These are phyloP conservation scores for Plasmodium vivax DNA, from an alignment of 169 alveolate species.

Conservation along the genomic window DNA sequence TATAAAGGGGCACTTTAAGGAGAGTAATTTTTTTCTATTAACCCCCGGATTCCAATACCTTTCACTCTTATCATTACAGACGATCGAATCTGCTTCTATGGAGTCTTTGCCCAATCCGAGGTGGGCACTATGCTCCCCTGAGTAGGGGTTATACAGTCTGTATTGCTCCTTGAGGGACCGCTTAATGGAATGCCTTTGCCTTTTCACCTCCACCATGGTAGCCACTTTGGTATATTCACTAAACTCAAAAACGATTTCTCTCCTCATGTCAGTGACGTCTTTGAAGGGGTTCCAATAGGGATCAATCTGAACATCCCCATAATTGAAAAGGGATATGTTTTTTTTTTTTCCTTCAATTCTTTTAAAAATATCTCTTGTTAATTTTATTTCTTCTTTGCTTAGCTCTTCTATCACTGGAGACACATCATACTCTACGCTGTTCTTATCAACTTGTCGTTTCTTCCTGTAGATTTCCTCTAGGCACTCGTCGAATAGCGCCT, in stretches of 20 bases:
- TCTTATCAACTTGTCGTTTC: constrained; percentile 34
- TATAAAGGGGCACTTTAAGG: constrained; percentile 75
- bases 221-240: constrained; percentile 83
- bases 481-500: constrained; percentile 64
- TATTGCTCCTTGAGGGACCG: constrained; percentile 74
- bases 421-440: constrained; percentile 69
- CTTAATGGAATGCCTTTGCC: constrained; percentile 75
- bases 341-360: constrained; percentile 76
- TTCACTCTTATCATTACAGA: constrained; percentile 78
- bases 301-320: constrained; percentile 81
- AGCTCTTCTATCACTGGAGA: constrained; percentile 81
- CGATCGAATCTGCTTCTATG: constrained; percentile 28
- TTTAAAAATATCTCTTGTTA: constrained; percentile 77
- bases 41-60: constrained; percentile 87
- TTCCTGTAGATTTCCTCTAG: constrained; percentile 33
- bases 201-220: constrained; percentile 76
- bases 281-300: constrained; percentile 89
- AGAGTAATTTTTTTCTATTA: constrained; percentile 76
- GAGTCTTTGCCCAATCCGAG: constrained; percentile 26
- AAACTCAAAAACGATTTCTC: constrained; percentile 84
- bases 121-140: constrained; percentile 25
- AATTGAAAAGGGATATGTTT: constrained; percentile 28
- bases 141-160: constrained; percentile 70
- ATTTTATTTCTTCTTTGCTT: constrained; percentile 77
- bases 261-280: constrained; percentile 79